A percentile compares a stretch with the other conserved stretches of the same genome.
phyloP scores from a whole-genome alignment of 73 alveolate species.

The Tetrahymena elliotti region DNA sequence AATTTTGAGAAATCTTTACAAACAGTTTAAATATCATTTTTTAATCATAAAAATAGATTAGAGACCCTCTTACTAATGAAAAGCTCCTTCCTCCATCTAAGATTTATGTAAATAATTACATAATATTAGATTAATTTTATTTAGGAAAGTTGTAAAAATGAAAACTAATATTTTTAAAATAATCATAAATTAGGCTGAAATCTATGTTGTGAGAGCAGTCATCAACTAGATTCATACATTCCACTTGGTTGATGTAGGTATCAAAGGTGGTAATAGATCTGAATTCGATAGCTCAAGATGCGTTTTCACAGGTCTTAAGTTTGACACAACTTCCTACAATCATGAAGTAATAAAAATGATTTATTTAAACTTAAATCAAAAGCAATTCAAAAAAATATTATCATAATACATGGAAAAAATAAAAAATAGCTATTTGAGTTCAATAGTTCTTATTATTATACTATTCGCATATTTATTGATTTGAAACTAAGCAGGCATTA shows the following conservation, averaged over 20 bases:
- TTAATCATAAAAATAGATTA: conserved; percentile 15
- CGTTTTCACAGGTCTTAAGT: conserved; percentile 54
- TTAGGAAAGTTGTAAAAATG: neutral
- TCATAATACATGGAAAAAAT: no score
- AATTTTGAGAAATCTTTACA: neutral
- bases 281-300: conserved; percentile 47
- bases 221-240: conserved; percentile 39
- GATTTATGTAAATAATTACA: conserved; percentile 28
- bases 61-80: conserved; percentile 51
- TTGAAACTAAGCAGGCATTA: neutral
- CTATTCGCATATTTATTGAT: no score
- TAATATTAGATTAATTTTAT: neutral
- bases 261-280: conserved; percentile 51
- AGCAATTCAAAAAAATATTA: neutral
- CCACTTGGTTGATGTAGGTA: conserved; percentile 51
- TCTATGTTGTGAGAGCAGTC: conserved; percentile 14
- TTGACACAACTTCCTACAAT: conserved; percentile 52
- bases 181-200: neutral
- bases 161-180: neutral
- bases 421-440: no score
- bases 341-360: conserved; percentile 41
- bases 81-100: conserved; percentile 54
- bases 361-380: neutral
- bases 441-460: no score
- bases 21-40: neutral